These are phyloP conservation scores for Parietichytrium sp. DNA, from an alignment of 108 stramenopile genomes.

Conservation along the genomic window DNA sequence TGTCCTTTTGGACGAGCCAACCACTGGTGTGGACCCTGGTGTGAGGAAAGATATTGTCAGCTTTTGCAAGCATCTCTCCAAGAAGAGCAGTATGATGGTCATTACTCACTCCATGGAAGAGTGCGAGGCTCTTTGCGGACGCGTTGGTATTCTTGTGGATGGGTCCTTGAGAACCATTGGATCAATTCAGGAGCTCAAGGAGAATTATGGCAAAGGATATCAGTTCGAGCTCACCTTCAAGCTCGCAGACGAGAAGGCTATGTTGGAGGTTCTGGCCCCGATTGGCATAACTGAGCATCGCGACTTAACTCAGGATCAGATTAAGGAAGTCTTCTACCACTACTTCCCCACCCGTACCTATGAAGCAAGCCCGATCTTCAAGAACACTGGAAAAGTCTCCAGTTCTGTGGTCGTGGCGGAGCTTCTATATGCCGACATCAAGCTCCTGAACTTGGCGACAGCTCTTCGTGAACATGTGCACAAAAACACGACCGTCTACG, in stretches of 20 bases:
- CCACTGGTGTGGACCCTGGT: slow-evolving; percentile 51
- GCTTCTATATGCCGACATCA: background rate
- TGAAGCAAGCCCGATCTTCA: too few species aligned
- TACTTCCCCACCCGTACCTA: too few species aligned
- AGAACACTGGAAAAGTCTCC: too few species aligned
- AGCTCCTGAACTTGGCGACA: background rate
- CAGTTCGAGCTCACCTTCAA: background rate
- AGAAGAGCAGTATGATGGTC: slow-evolving; percentile 20
- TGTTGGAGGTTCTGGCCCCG: background rate
- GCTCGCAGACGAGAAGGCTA: background rate
- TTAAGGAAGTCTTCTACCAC: too few species aligned
- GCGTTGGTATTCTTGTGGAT: slow-evolving; percentile 68
- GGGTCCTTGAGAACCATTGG: slow-evolving; percentile 64
- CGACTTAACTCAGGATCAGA: too few species aligned
- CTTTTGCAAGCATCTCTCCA: slow-evolving; percentile 6
- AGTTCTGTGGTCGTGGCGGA: too few species aligned
- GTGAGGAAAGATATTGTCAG: slow-evolving; percentile 44
- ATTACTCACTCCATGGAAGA: slow-evolving; percentile 54
- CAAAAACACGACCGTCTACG: background rate
- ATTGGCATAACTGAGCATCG: too few species aligned
- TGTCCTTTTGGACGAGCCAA: slow-evolving; percentile 52
- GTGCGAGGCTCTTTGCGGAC: slow-evolving; percentile 46
- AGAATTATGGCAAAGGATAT: slow-evolving; percentile 56
- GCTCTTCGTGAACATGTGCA: background rate
- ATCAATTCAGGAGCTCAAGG: slow-evolving; percentile 65